Base-by-base conservation (phyloP, 1,284 basidiomycete species). In the Pyrrhoderma noxium region DNA sequence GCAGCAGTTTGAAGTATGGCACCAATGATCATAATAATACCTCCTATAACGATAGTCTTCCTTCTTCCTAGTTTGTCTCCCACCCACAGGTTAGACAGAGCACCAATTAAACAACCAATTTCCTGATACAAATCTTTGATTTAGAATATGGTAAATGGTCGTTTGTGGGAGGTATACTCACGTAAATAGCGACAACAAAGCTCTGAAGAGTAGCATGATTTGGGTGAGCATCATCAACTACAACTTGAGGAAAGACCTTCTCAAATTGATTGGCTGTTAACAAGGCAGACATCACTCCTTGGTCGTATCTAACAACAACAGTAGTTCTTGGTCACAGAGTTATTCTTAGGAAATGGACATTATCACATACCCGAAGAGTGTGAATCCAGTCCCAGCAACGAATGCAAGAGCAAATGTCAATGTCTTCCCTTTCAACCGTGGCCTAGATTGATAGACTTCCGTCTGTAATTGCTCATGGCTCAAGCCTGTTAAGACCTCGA, bases 261-360 rank as follows among this genome's bases (percentile, higher is more conserved):
- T 75, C 74, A 48, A 77, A 79, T 39, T 49, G 22, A 48, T 66
- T 68, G 14, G 76, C 74, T n/a, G 74, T 76, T 34, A 81, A 64
- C 14, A 82, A 65, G 1, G 78, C 76, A 43, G 75, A 77, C 78
- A 82, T 81, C 25, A 82, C 79, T 51, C 79, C 79, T 58, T 82
- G 80, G 59, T 82, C 80, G 65, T 82, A 82, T 11, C 75, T 77
- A 38, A 9, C 18, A 16, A n/a, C n/a, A n/a, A n/a, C n/a, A n/a
- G n/a, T n/a, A n/a, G n/a, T n/a, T n/a, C n/a, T 13, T 2, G 39
- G 16, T 14, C 27, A 31, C 21, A 31, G 8, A 14, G 4, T 16
- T 5, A 51, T 21, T 39, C n/a, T 27, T 45, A 21, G 23, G n/a
- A 16, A 43, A 19, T 18, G 25, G 9, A 39, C 7, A 36, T 21